These are phyloP conservation scores for Raffaelea albimanens DNA, from an alignment of 2,329 filamentous ascomycete species.

Conservation along the genomic window DNA sequence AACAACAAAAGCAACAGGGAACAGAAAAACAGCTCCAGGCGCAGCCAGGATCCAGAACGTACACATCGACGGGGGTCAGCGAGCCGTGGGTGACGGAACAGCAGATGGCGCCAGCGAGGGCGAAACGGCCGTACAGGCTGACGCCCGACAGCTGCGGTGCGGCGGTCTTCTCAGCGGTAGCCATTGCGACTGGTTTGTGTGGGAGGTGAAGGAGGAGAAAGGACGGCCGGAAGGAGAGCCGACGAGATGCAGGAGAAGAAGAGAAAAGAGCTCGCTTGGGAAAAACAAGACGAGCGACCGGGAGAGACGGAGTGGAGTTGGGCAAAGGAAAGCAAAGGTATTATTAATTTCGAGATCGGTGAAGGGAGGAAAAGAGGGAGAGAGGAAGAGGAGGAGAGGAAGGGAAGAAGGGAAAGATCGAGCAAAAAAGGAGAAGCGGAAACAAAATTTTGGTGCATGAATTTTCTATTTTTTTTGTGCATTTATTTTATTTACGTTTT, in stretches of 20 bases:
- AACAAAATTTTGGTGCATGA: not conserved
- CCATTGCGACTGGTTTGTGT: conserved; percentile 28
- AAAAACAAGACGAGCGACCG: conserved; percentile 9
- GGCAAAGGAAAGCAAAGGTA: not conserved
- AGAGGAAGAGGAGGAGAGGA: conserved; percentile 6
- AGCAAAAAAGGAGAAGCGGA: not conserved
- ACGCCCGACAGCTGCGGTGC: conserved; percentile 35
- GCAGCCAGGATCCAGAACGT: conserved; percentile 43
- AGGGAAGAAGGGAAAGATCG: not conserved
- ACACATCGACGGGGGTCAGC: conserved; percentile 99
- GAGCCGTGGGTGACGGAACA: conserved; percentile 96
- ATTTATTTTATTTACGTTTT: not conserved
- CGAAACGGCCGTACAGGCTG: conserved; percentile 87
- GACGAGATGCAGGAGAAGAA: conserved; percentile 11
- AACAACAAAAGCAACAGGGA: not conserved
- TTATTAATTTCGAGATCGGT: conserved; percentile 1
- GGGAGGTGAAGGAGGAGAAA: conserved; percentile 8
- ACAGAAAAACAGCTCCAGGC: not conserved
- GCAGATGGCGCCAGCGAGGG: conserved; percentile 94
- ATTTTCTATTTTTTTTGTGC: not conserved
- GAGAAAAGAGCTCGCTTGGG: not conserved
- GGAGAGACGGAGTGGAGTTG: conserved; percentile 20
- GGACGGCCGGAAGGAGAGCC: conserved; percentile 17
- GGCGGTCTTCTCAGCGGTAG: conserved; percentile 34
- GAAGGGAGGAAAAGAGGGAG: conserved; percentile 9